Evolutionary conservation across 176 grass and related monocot species (phyloP).

Genomic region (Ensete ventricosum): DNA sequence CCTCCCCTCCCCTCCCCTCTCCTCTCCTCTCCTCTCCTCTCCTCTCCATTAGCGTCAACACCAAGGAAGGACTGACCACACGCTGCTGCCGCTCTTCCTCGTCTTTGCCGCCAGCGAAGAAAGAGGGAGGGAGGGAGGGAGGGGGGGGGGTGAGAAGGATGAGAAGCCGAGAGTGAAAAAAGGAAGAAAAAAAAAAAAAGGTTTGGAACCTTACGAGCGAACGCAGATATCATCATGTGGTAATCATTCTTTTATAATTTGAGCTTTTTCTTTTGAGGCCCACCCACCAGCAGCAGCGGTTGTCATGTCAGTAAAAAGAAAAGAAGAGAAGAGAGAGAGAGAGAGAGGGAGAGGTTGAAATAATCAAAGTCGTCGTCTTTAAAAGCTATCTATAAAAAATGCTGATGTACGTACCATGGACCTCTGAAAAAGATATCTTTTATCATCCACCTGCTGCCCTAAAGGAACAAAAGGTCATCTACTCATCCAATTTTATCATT

Average conservation of each 20-base stretch:
- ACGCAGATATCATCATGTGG: not conserved
- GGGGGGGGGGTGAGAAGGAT: no score
- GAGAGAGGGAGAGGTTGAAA: not conserved
- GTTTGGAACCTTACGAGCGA: not conserved
- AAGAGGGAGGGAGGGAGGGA: not conserved
- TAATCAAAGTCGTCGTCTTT: not conserved
- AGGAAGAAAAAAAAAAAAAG: not conserved
- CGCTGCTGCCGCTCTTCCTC: not conserved
- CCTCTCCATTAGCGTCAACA: not conserved
- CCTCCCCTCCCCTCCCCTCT: no score
- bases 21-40: no score
- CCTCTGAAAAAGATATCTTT: not conserved
- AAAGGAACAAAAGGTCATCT: not conserved
- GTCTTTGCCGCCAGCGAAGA: not conserved
- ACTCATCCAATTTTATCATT: no score
- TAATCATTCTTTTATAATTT: not conserved
- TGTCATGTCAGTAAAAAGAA: not conserved
- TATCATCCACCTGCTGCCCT: not conserved
- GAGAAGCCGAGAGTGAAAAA: no score
- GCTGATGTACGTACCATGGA: not conserved
- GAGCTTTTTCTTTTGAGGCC: no score
- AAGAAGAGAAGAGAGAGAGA: not conserved
- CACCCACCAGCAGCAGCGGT: no score
- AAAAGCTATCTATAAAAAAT: not conserved
- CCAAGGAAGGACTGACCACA: no score